Base-by-base conservation (phyloP, 176 grass and related monocot genomes). In the Avena atlantica region DNA sequence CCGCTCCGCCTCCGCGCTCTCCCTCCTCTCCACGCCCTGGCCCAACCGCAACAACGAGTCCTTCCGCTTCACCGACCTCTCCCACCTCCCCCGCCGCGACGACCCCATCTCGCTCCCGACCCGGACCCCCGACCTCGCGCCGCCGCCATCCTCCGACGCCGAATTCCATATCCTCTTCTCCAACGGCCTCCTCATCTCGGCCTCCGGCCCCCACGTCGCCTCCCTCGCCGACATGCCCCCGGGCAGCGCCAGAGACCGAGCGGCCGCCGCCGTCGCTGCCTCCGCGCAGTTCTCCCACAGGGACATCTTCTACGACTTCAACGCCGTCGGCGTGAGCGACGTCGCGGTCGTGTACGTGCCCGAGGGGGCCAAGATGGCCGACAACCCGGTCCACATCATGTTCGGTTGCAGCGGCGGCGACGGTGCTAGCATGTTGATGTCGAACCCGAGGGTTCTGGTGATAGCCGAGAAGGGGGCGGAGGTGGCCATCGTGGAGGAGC, bases 251-350 rank as follows among this genome's bases (percentile, higher is more conserved):
- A 19, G 74, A 2, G 89, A 87, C 79, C 81, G 92, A 5, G 78
- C 90, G 31, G 85, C 86, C 21, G 71, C 89, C 0, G 87, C 58
- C 9, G 29, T 92, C 59, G 62, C 87, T 3, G 87, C 82, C 57
- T 85, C 90, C 5, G 70, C 86, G 14, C 77, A 21, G 5, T 94
- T 94, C 67, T 42, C 62, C 19, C 66, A 94, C 48, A 45, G 89
- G 74, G 92, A 94, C 82, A 67, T 94, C 56, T 94, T 94, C 87
- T 94, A 87, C 73, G 90, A 94, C 57, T 90, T 94, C 87, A 94
- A 92, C 58, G 89, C 89, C 49, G 87, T 94, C 49, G 92, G 93
- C 4, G 74, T 85, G 44, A 91, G 88, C 47, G 93, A 94, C 0
- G 70, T 94, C 2, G 82, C 80, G 0, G 90, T 94, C 16, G 76